Conservation (phyloP, 805 yeast genomes). For the Ogataea saltuana region DNA sequence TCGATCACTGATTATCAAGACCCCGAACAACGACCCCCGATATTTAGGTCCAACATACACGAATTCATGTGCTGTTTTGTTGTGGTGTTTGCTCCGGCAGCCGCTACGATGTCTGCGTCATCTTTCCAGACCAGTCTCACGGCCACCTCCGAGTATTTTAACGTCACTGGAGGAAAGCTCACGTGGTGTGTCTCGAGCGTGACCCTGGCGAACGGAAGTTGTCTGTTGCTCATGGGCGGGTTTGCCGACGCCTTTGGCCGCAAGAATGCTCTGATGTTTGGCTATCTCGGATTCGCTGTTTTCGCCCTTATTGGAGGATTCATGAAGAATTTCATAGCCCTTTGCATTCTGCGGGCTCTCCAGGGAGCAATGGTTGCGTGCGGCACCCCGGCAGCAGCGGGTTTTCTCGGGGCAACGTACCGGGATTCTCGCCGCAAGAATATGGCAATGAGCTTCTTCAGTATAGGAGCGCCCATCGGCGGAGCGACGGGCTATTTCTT, state of each 20-base stretch:
- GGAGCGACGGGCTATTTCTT: conserved; percentile 43
- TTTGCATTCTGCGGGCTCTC: conserved; percentile 45
- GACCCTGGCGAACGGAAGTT: conserved; percentile 44
- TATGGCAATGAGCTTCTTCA: conserved; percentile 43
- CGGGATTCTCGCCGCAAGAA: conserved; percentile 42
- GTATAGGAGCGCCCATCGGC: conserved; percentile 51
- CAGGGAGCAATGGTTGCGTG: conserved; percentile 47
- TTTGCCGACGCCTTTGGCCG: conserved; percentile 52
- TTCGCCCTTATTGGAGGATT: conserved; percentile 40
- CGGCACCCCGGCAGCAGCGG: conserved; percentile 49
- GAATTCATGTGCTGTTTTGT: conserved; percentile 38
- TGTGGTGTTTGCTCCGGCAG: conserved; percentile 43
- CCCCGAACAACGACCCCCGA: conserved; percentile 39
- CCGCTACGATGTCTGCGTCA: conserved; percentile 40
- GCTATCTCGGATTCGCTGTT: conserved; percentile 36
- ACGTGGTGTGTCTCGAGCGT: conserved; percentile 47
- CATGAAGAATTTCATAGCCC: conserved; percentile 37
- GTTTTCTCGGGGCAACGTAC: conserved; percentile 45
- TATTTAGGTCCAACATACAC: conserved; percentile 34
- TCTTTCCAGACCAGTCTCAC: conserved; percentile 40
- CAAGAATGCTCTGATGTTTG: conserved; percentile 38
- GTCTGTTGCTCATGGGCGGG: conserved; percentile 45
- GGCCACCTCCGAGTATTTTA: conserved; percentile 37
- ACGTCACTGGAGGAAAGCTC: conserved; percentile 41
- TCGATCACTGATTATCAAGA: conserved; percentile 13